Percentiles rank a stretch among this genome's conserved stretches.
These are phyloP conservation scores for Coniosporium tulheliwenetii DNA, from an alignment of 2,329 filamentous ascomycete species.

Conservation along the genomic window DNA sequence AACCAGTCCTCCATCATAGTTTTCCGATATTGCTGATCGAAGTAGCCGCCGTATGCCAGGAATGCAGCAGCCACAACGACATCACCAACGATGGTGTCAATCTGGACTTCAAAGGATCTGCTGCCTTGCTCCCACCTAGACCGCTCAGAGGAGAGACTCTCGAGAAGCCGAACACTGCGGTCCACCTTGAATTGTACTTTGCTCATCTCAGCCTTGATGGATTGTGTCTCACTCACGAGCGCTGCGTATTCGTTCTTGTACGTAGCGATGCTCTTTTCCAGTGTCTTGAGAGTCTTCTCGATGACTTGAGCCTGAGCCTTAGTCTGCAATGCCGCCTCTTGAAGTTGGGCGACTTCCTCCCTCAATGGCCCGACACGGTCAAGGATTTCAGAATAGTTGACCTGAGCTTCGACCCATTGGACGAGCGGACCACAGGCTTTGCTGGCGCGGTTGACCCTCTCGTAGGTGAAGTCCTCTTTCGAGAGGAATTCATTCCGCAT, in stretches of 20 bases:
- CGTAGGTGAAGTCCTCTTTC: constrained; percentile 89
- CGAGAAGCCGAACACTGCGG: constrained; percentile 81
- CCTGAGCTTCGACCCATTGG: constrained; percentile 92
- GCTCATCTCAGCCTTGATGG: constrained; percentile 94
- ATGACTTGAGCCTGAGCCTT: constrained; percentile 89
- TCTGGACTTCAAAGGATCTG: constrained; percentile 96
- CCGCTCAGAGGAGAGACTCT: constrained; percentile 88
- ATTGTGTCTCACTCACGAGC: constrained; percentile 90
- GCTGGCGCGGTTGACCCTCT: constrained; percentile 88
- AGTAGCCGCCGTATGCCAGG: constrained; percentile 89
- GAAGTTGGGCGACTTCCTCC: constrained; percentile 73
- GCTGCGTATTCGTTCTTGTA: constrained; percentile 96
- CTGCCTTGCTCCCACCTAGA: constrained; percentile 92
- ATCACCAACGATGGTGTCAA: constrained; percentile 89
- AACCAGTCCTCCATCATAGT: constrained; percentile 97
- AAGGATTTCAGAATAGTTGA: constrained; percentile 94
- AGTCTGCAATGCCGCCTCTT: constrained; percentile 78
- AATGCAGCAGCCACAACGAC: constrained; percentile 94
- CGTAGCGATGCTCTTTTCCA: constrained; percentile 81
- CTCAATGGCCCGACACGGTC: constrained; percentile 85
- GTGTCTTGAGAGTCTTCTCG: constrained; percentile 65
- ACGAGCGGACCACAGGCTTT: constrained; percentile 95
- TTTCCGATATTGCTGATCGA: constrained; percentile 96
- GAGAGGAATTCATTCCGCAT: constrained; percentile 89
- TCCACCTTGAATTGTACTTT: constrained; percentile 97